Base-by-base conservation (phyloP, 2,329 filamentous ascomycete genomes). In the Hypoxylon sp. region DNA sequence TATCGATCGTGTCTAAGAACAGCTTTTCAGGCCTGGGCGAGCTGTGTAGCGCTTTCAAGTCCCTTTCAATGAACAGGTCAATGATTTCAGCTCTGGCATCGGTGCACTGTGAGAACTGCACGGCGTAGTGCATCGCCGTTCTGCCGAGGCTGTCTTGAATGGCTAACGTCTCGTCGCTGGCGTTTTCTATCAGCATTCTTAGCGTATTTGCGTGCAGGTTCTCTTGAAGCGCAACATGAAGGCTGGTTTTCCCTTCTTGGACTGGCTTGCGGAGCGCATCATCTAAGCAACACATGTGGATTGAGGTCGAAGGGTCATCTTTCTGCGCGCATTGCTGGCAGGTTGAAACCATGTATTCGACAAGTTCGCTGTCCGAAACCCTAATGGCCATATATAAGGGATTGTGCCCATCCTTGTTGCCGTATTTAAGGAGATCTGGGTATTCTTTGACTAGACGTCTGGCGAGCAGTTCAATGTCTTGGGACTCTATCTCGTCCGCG, bases 331-430 rank as follows among this genome's bases (percentile, higher is more conserved):
- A n/a, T n/a, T 59, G 13, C 20, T 59, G 30, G 14, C 56, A 50
- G 7, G 56, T 37, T 4, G 44, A 59, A 17, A 59, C 27, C 56
- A 59, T 59, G 37, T 59, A 59, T 17, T 49, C 56, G 1, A 59
- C 56, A 30, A 59, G 56, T n/a, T 59, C 42, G 37, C 37, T 31
- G 17, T 40, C 17, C 7, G 56, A 59, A 30, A 30, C 44, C 49
- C 44, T 49, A 33, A 59, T 59, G 25, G 56, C 56, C 56, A 59
- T 59, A 14, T 37, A 59, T 4, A 58, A 3, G n/a, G 42, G 56
- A n/a, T 59, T 59, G 13, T 59, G 31, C 6, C 44, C 56, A 50
- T 59, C 56, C 25, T 50, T 59, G 20, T 59, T 59, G 2, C 22
- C n/a, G 10, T 59, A 27, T 8, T 6, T 49, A 13, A 59, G 44